phyloP scores from a whole-genome alignment of 2,329 filamentous ascomycete genomes.

The Tolypocladium ophioglossoides region DNA sequence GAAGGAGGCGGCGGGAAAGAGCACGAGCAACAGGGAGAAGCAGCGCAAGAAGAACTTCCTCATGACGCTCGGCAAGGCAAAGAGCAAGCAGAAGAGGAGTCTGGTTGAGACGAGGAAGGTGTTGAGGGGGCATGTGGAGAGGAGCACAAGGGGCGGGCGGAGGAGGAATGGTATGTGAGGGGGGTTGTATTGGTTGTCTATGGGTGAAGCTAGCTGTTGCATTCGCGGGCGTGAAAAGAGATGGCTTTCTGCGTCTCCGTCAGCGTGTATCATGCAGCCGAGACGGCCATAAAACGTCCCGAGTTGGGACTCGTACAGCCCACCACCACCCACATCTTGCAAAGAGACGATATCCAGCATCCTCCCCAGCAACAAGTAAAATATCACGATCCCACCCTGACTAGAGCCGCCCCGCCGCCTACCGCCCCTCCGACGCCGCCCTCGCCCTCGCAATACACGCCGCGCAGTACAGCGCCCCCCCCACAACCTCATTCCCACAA shows the following conservation, averaged over 20 bases:
- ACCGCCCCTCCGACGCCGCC: too few species aligned
- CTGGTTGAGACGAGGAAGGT: slow-evolving; percentile 75
- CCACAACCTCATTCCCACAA: not conserved
- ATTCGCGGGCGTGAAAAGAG: not conserved
- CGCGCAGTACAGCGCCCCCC: not conserved
- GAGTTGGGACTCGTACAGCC: too few species aligned
- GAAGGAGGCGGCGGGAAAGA: slow-evolving; percentile 85
- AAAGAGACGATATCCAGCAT: too few species aligned
- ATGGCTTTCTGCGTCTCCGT: not conserved
- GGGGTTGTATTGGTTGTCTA: not conserved
- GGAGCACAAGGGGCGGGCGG: slow-evolving; percentile 75
- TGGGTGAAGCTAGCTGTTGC: not conserved
- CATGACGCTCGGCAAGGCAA: slow-evolving; percentile 96
- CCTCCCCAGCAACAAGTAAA: too few species aligned
- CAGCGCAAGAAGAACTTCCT: slow-evolving; percentile 95
- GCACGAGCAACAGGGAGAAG: slow-evolving; percentile 96
- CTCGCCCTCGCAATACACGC: not conserved
- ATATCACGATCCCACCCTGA: too few species aligned
- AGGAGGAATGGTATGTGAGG: slow-evolving; percentile 52
- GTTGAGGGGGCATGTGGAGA: slow-evolving; percentile 69
- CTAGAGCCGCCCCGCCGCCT: too few species aligned
- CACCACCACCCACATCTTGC: too few species aligned
- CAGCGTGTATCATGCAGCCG: too few species aligned
- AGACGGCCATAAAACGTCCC: too few species aligned
- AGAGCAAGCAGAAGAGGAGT: slow-evolving; percentile 90